Conservation (phyloP, 306 rosid genomes). For the Rosa rugosa region DNA sequence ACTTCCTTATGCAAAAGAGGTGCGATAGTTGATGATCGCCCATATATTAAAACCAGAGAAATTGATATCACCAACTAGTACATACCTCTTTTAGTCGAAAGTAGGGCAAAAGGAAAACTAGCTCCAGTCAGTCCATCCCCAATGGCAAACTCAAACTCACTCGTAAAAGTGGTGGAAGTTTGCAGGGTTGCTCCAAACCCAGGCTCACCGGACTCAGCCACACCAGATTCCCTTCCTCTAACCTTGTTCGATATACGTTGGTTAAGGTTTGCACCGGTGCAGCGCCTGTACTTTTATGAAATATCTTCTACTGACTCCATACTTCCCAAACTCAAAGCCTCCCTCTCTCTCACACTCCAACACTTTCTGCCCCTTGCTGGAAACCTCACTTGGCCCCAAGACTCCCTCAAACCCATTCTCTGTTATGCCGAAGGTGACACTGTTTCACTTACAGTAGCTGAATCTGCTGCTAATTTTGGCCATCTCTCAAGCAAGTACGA, state of each 20-base stretch:
- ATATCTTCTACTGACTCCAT: constrained; percentile 22
- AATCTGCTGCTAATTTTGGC: constrained; percentile 40
- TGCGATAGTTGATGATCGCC: background rate
- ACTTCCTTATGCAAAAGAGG: background rate
- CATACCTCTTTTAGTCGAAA: background rate
- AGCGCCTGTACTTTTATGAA: constrained; percentile 39
- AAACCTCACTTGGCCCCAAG: constrained; percentile 12
- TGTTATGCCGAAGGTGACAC: constrained; percentile 35
- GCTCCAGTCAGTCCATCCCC: background rate
- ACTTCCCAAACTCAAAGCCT: constrained; percentile 46
- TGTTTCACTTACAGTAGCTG: constrained; percentile 46
- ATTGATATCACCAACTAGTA: background rate
- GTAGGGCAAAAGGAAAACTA: background rate
- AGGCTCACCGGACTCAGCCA: constrained; percentile 1
- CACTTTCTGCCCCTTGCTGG: constrained; percentile 54
- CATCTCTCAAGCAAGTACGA: constrained; percentile 11
- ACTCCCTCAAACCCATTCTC: constrained; percentile 40
- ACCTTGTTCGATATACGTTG: constrained; percentile 44
- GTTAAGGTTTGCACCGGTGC: constrained; percentile 42
- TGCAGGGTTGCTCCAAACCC: constrained; percentile 24
- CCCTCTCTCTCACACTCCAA: constrained; percentile 59
- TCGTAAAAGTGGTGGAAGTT: constrained; percentile 15
- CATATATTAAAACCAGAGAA: background rate
- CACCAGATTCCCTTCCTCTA: constrained; percentile 27
- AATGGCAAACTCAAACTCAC: background rate